Percentiles rank a stretch among this genome's conserved stretches.
Conservation (phyloP, 306 rosid genomes). For the Casuarina glauca region DNA sequence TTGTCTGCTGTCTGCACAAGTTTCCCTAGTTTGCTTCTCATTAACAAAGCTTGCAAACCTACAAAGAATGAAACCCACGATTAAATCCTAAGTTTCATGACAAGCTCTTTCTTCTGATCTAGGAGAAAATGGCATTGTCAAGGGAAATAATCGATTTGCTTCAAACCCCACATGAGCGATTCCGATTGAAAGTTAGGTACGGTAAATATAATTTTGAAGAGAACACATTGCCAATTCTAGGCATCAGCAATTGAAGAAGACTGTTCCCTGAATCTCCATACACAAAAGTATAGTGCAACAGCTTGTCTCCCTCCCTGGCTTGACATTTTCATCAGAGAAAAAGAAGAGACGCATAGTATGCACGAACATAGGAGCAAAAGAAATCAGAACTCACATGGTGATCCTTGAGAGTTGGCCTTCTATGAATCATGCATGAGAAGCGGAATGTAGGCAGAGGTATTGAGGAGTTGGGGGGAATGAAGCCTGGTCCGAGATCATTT, state of each 20-base stretch:
- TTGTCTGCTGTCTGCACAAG: neutral
- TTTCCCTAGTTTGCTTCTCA: neutral
- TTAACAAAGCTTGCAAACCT: neutral
- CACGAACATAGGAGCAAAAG: neutral
- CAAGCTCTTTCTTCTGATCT: neutral
- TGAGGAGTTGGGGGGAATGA: constrained; percentile 84
- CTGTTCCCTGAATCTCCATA: neutral
- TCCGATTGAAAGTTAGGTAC: neutral
- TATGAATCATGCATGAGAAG: neutral
- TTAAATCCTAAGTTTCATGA: neutral
- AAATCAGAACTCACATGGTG: neutral
- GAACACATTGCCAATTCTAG: neutral
- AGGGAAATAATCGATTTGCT: neutral
- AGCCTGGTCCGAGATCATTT: constrained; percentile 99
- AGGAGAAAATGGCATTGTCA: neutral
- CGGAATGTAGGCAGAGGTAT: neutral
- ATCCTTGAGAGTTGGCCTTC: neutral
- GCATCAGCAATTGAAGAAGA: neutral
- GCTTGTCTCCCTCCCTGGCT: neutral
- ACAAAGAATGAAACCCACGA: neutral
- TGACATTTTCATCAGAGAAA: neutral
- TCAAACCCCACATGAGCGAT: neutral
- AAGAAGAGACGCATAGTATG: neutral
- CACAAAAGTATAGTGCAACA: neutral
- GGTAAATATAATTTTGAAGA: neutral